Conservation (phyloP, 106 monocot species). For the Dendrobium chrysotoxum region DNA sequence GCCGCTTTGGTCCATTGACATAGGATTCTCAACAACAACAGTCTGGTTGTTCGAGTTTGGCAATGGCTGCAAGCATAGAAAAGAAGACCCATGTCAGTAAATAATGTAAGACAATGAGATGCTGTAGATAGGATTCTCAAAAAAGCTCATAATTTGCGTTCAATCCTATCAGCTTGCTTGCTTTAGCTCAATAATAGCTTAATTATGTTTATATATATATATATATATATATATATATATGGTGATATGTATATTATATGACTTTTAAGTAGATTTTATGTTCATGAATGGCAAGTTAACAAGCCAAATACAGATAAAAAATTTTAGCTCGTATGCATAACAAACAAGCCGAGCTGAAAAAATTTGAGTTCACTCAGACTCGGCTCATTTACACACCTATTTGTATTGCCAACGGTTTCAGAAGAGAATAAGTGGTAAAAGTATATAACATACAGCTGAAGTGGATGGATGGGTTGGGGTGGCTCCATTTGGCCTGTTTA, state of each 20-base stretch:
- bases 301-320: too few species aligned
- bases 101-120: background rate
- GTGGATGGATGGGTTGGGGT: constrained; percentile 16
- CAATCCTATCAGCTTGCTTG: background rate
- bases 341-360: too few species aligned
- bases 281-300: too few species aligned
- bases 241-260: too few species aligned
- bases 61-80: background rate
- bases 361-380: too few species aligned
- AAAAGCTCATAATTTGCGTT: too few species aligned
- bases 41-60: constrained; percentile 32
- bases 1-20: constrained; percentile 56
- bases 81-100: background rate
- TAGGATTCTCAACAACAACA: constrained; percentile 67
- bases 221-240: too few species aligned
- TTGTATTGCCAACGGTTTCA: background rate
- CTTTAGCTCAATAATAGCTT: background rate
- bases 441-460: constrained; percentile 28
- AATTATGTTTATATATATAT: too few species aligned
- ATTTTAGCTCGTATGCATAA: too few species aligned
- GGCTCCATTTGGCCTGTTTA: constrained; percentile 34
- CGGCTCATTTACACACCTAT: background rate
- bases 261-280: too few species aligned
- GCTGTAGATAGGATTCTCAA: background rate
- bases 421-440: background rate